Evolutionary conservation across 179 eudicot genomes (phyloP).

Genomic region (Pouteria campechiana): DNA sequence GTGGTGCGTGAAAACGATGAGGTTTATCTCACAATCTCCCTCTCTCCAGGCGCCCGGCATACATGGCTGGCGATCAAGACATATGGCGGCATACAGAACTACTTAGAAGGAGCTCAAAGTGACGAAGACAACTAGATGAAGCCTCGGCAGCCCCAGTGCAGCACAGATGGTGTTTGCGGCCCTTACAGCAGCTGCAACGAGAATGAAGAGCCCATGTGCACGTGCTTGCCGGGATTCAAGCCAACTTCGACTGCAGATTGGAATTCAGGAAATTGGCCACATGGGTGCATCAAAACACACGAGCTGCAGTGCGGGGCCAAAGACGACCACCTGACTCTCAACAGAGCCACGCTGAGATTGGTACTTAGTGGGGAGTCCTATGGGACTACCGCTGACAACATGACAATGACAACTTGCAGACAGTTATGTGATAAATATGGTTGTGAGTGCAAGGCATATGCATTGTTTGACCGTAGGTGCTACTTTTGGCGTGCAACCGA

Average conservation of each 20-base stretch:
- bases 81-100: conserved; percentile 11
- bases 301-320: background rate
- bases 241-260: conserved; percentile 6
- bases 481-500: too few species aligned
- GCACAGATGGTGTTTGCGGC: conserved; percentile 13
- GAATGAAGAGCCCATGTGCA: conserved; percentile 3
- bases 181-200: conserved; percentile 15
- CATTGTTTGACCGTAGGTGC: too few species aligned
- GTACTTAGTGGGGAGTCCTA: too few species aligned
- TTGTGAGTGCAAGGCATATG: too few species aligned
- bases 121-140: conserved; percentile 5
- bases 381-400: too few species aligned
- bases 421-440: too few species aligned
- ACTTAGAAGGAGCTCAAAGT: background rate
- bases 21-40: too few species aligned
- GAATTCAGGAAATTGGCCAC: conserved; percentile 7
- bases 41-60: too few species aligned
- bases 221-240: conserved; percentile 20
- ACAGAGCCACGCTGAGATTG: too few species aligned
- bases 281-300: conserved; percentile 10
- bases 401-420: too few species aligned
- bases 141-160: conserved; percentile 11
- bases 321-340: too few species aligned
- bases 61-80: conserved; percentile 11
- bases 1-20: too few species aligned